Conservation (phyloP, 495 filamentous ascomycete species). For the Penicillium cinerascens region DNA sequence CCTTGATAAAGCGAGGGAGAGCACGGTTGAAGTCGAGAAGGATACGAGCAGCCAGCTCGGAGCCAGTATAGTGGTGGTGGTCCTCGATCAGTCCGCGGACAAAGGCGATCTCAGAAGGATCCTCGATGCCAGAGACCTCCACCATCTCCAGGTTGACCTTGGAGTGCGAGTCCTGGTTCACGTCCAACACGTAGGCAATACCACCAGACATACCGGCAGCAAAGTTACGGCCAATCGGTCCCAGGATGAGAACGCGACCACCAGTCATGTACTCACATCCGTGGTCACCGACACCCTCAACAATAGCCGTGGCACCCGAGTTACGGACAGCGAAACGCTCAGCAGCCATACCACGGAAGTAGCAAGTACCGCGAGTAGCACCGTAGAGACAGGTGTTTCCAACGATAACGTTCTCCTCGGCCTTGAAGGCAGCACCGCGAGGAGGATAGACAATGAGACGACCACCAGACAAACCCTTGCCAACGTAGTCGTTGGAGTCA, state of each 20-base stretch:
- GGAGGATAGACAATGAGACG: constrained; percentile 96
- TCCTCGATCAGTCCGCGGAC: constrained; percentile 94
- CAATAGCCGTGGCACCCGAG: constrained; percentile 93
- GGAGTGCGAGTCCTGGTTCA: constrained; percentile 83
- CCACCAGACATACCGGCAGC: constrained; percentile 99
- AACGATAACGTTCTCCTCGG: constrained; percentile 95
- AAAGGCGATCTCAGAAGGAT: constrained; percentile 89
- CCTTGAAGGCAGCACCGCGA: constrained; percentile 88
- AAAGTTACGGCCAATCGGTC: constrained; percentile 96
- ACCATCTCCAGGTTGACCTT: constrained; percentile 99
- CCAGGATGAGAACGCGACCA: constrained; percentile 85
- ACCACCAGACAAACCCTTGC: constrained; percentile 95
- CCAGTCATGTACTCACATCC: constrained; percentile 99
- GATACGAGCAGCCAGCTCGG: constrained; percentile 91
- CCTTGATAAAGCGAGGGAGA: constrained; percentile 88
- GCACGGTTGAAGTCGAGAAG: constrained; percentile 96
- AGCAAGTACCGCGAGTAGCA: constrained; percentile 88
- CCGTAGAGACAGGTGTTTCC: constrained; percentile 98
- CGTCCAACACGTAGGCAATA: constrained; percentile 95
- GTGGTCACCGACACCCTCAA: constrained; percentile 97
- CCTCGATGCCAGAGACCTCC: constrained; percentile 81
- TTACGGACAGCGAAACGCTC: constrained; percentile 98
- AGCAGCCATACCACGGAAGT: constrained; percentile 96
- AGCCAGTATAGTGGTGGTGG: constrained; percentile 98
- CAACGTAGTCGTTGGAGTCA: constrained; percentile 97